Percentiles rank a stretch among this genome's conserved stretches.
phyloP scores from a whole-genome alignment of 2,329 filamentous ascomycete species.

The Elsinoe necatrix region DNA sequence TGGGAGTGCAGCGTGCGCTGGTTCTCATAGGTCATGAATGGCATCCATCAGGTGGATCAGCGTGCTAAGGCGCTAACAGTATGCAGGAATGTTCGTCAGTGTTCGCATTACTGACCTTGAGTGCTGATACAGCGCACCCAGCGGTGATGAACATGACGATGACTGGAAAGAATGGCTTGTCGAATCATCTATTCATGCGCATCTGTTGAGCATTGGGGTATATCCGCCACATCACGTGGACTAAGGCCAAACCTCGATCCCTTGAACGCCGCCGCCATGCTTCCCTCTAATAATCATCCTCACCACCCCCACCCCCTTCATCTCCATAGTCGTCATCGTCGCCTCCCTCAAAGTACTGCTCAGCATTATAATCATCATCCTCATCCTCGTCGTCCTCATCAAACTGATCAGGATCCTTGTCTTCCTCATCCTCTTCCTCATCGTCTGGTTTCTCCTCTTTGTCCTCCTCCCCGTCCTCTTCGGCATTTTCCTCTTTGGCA shows the following conservation, averaged over 20 bases:
- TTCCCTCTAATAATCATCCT: slow-evolving; percentile 24
- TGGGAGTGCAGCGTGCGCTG: background rate
- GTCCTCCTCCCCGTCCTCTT: slow-evolving; percentile 33
- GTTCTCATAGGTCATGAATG: no score
- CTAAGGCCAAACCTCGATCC: background rate
- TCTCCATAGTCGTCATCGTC: slow-evolving; percentile 48
- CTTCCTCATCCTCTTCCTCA: slow-evolving; percentile 44
- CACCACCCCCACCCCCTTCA: slow-evolving; percentile 44
- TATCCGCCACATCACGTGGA: background rate
- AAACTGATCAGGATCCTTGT: slow-evolving; percentile 53
- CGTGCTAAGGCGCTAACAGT: no score
- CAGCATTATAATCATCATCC: slow-evolving; percentile 55
- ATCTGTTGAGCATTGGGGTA: background rate
- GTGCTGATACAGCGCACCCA: no score
- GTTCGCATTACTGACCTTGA: no score
- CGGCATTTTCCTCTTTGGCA: slow-evolving; percentile 29
- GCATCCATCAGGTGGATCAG: no score
- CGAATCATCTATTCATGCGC: no score
- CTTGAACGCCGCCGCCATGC: background rate
- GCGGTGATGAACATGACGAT: no score
- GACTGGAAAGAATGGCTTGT: no score
- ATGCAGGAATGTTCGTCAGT: no score
- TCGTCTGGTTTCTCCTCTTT: slow-evolving; percentile 33
- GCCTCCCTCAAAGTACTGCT: slow-evolving; percentile 56
- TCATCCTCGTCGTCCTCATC: slow-evolving; percentile 48